phyloP scores from a whole-genome alignment of 805 yeast species.

The Osmozyma mogii region DNA sequence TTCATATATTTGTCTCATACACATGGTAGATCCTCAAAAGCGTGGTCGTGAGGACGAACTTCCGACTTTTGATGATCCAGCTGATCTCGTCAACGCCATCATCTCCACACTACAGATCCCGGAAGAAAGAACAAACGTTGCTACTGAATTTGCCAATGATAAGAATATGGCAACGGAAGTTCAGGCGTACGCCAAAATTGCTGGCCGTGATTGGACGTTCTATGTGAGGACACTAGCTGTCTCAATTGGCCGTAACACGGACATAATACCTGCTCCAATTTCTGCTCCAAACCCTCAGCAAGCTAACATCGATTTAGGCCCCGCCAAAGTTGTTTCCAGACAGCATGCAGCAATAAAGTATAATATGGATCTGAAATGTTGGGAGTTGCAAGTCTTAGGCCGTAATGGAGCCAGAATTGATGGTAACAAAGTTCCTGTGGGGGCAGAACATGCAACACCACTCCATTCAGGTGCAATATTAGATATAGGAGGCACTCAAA shows the following conservation, averaged over 20 bases:
- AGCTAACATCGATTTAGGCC: slow-evolving; percentile 90
- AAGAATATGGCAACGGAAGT: slow-evolving; percentile 65
- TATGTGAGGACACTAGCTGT: slow-evolving; percentile 75
- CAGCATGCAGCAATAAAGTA: slow-evolving; percentile 81
- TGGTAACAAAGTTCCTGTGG: slow-evolving; percentile 48
- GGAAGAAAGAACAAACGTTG: slow-evolving; percentile 65
- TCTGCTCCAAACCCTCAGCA: slow-evolving; percentile 12
- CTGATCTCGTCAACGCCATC: slow-evolving; percentile 65
- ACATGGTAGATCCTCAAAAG: too few relatives aligned
- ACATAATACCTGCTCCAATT: slow-evolving; percentile 15
- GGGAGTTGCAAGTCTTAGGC: slow-evolving; percentile 83
- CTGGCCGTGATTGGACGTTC: slow-evolving; percentile 90
- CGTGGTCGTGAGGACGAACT: slow-evolving; percentile 15
- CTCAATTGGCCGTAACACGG: slow-evolving; percentile 81
- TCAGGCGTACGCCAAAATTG: slow-evolving; percentile 96
- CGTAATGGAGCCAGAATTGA: slow-evolving; percentile 93
- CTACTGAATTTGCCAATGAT: slow-evolving; percentile 66
- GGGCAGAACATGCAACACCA: slow-evolving; percentile 42
- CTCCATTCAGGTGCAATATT: slow-evolving; percentile 82
- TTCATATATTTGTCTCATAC: too few relatives aligned
- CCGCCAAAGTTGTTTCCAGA: slow-evolving; percentile 94
- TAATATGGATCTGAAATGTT: slow-evolving; percentile 62
- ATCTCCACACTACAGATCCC: slow-evolving; percentile 66
- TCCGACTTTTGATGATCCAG: slow-evolving; percentile 47
- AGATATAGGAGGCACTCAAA: slow-evolving; percentile 95